Evolutionary conservation across 306 rosid genomes (phyloP), one percentile per base, ranked within the genome.

Genomic region (Fragaria nilgerrensis): DNA sequence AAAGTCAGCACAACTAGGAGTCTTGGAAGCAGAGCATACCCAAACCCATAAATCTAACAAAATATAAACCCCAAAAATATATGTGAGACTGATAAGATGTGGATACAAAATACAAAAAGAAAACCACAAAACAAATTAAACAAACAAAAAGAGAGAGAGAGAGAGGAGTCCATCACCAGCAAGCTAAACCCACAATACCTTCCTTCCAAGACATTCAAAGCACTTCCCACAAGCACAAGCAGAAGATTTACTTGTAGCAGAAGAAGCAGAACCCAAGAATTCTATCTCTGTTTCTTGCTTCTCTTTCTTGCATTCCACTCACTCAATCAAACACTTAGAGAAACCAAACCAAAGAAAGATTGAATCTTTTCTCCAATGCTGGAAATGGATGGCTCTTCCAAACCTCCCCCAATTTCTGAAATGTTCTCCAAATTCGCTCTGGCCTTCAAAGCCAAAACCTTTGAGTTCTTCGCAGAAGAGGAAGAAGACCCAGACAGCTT

Each of bases 371-470:
- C 22, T 78, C 62, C 20, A 68, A 90, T 89, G 97, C 77, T 82
- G 1, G 92, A 95, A 82, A 83, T 87, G 59, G 93, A 90, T 44
- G 82, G 85, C 66, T 83, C 83, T 71, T 84, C 93, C 68, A 89
- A 85, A 83, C 86, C 93, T 47, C 99, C 99, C 7, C 99, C 92
- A 91, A 89, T 90, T 89, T 92, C 99, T 36, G 96, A 91, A 66
- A 95, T 95, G 99, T 88, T 95, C 70, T 93, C 88, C 84, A 95
- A 95, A 77, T 95, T 95, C 65, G 99, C 97, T 71, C 87, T 89
- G 65, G 99, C 99, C 80, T 92, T 95, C 89, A 92, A 91, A 78
- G 78, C 97, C 82, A 95, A 92, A 52, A 92, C 99, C 53, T 85
- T 86, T 80, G 99, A 95, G 27, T 92, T 95, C 88, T 95, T 95